Base-by-base conservation (phyloP, 345 rosid species). In the Citrus glauca region DNA sequence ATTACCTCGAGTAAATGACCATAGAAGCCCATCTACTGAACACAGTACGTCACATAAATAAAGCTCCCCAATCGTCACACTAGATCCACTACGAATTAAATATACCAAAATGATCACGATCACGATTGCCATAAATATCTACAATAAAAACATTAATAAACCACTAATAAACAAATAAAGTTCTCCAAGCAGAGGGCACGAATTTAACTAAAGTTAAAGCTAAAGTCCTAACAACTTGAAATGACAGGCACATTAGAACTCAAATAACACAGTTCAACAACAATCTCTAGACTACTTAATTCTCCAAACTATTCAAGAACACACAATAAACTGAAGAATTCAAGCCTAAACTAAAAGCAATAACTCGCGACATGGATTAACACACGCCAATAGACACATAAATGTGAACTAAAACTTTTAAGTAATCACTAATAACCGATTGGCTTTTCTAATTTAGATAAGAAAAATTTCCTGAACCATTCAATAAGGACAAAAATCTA, bases 401-500 rank as follows among this genome's bases (percentile, higher is more conserved):
- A 71, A 16, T 27, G 60, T 25, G 56, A 35, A 42, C 71, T 22
- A 25, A 77, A 81, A 67, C 28, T 27, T 10, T 73, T 24, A 16
- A n/a, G 45, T 63, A 57, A 74, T 62, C 37, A 45, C 50, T 45
- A 45, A 45, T 13, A 71, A 60, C 69, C n/a, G 3, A 59, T 24
- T 57, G 24, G 30, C 24, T 32, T 37, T 22, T 33, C 48, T 28
- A 79, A 28, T 56, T 68, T 4, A 77, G 4, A 38, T 57, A 8
- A 72, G 50, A 9, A 16, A 27, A 78, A 72, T 56, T 25, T 19
- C 25, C n/a, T 4, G 50, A 71, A 72, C 50, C 9, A 38, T 37
- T 55, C 20, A 55, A 28, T 10, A 9, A 81, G 64, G 9, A 17
- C 72, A 33, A 45, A 11, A 64, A 75, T 32, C 78, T 75, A 75